A percentile compares a stretch with the other conserved stretches of the same genome.
These are phyloP conservation scores for Moniliophthora roreri DNA, from an alignment of 1,284 basidiomycete genomes.

Conservation along the genomic window DNA sequence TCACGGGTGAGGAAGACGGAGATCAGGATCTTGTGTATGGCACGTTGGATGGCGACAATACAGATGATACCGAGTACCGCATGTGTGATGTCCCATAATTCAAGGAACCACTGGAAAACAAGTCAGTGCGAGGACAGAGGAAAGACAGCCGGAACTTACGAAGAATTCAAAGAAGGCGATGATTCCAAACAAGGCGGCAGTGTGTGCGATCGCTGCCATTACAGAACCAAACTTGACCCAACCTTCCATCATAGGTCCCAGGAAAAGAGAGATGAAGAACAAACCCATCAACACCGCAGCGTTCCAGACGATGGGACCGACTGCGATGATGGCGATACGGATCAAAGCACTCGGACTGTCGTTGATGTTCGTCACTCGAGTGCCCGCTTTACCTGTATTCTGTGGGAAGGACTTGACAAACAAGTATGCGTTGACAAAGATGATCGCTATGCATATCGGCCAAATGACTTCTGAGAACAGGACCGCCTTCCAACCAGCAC, in stretches of 20 bases:
- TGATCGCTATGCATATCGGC: constrained; percentile 74
- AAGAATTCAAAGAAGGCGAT: constrained; percentile 94
- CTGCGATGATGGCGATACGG: constrained; percentile 86
- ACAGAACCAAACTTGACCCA: constrained; percentile 87
- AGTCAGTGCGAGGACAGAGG: constrained; percentile 16
- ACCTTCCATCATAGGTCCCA: constrained; percentile 88
- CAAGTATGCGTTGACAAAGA: constrained; percentile 89
- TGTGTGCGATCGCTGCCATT: constrained; percentile 89
- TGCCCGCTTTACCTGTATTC: constrained; percentile 1
- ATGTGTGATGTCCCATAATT: constrained; percentile 94
- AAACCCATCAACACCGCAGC: constrained; percentile 83
- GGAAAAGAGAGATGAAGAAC: constrained; percentile 90
- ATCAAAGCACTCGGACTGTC: constrained; percentile 78
- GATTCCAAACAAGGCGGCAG: constrained; percentile 77
- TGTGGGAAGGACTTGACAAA: constrained; percentile 87
- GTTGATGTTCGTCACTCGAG: constrained; percentile 42
- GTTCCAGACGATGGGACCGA: constrained; percentile 97
- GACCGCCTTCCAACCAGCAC: constrained; percentile 86
- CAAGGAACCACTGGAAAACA: constrained; percentile 84
- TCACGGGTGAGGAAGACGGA: constrained; percentile 91
- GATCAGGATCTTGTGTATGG: constrained; percentile 92
- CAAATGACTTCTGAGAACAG: constrained; percentile 85
- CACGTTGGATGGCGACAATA: constrained; percentile 86
- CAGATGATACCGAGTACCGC: constrained; percentile 88
- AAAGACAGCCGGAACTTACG: constrained; percentile 50